Conservation (phyloP, 2,329 filamentous ascomycete genomes). For the Colletotrichum graminicola region DNA sequence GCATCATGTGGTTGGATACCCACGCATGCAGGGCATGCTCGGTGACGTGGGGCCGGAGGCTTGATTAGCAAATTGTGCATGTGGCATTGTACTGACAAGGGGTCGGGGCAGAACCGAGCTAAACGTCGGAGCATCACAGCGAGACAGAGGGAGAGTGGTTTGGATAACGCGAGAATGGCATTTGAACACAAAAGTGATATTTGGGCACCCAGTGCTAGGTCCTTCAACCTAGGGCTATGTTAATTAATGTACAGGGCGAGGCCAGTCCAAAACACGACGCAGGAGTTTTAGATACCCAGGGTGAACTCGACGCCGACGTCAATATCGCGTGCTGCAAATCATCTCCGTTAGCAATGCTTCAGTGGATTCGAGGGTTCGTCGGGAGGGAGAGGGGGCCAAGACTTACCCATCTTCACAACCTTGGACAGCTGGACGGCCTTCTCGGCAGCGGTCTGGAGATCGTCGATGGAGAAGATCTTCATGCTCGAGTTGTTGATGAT, state of each 20-base stretch:
- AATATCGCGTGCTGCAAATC: conserved; percentile 82
- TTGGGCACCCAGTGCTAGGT: conserved; percentile 22
- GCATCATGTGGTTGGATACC: conserved; percentile 1
- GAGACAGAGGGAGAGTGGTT: not conserved
- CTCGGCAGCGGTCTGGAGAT: conserved; percentile 96
- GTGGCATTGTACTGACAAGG: not conserved
- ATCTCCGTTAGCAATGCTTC: conserved; percentile 40
- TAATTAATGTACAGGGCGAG: conserved; percentile 44
- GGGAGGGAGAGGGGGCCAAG: not conserved
- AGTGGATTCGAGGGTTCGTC: not conserved
- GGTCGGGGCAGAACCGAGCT: not conserved
- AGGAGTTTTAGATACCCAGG: conserved; percentile 82
- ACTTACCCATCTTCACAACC: conserved; percentile 96
- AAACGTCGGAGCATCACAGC: not conserved
- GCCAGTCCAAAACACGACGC: conserved; percentile 41
- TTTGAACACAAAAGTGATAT: conserved; percentile 23
- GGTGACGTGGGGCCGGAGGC: conserved; percentile 19
- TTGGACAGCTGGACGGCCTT: conserved; percentile 99
- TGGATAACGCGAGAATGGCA: not conserved
- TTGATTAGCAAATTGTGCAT: conserved; percentile 22
- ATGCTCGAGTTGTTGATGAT: conserved; percentile 95
- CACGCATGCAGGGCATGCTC: not conserved
- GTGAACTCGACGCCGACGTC: conserved; percentile 97
- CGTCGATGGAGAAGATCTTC: conserved; percentile 99
- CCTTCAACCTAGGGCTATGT: conserved; percentile 39